Evolutionary conservation across 2,329 filamentous ascomycete species (phyloP).

Genomic region (Aspergillus spinulosporus): DNA sequence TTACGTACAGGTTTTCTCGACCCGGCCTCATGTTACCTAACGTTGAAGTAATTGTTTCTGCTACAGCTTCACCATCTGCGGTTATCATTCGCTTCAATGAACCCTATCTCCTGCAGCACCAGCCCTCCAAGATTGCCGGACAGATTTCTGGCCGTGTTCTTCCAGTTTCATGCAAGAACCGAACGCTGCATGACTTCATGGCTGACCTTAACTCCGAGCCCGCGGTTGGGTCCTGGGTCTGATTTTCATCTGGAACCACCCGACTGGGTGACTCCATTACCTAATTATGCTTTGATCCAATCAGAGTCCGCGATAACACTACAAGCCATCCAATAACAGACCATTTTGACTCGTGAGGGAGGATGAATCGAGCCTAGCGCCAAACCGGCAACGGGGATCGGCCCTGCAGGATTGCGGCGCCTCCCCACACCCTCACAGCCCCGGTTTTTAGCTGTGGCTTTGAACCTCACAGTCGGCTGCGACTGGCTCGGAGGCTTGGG

Average conservation of each 20-base stretch:
- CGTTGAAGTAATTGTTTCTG: slow-evolving; percentile 8
- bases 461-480: not conserved
- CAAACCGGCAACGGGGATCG: slow-evolving; percentile 30
- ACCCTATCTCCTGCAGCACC: not conserved
- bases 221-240: not conserved
- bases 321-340: slow-evolving; percentile 26
- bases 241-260: slow-evolving; percentile 4
- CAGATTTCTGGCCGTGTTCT: no score
- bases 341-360: not conserved
- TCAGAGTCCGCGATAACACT: slow-evolving; percentile 28
- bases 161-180: no score
- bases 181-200: not conserved
- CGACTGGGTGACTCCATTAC: slow-evolving; percentile 3
- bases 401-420: slow-evolving; percentile 26
- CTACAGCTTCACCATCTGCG: not conserved
- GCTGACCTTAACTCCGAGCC: not conserved
- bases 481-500: slow-evolving; percentile 7
- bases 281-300: slow-evolving; percentile 22
- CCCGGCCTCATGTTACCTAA: slow-evolving; percentile 13
- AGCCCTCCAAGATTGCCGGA: no score
- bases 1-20: slow-evolving; percentile 35
- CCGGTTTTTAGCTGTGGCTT: slow-evolving; percentile 1
- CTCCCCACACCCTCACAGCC: slow-evolving; percentile 22
- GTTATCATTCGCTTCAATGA: not conserved
- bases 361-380: slow-evolving; percentile 24